Conservation (phyloP, 2,329 filamentous ascomycete genomes). For the Stylonectria norvegica region DNA sequence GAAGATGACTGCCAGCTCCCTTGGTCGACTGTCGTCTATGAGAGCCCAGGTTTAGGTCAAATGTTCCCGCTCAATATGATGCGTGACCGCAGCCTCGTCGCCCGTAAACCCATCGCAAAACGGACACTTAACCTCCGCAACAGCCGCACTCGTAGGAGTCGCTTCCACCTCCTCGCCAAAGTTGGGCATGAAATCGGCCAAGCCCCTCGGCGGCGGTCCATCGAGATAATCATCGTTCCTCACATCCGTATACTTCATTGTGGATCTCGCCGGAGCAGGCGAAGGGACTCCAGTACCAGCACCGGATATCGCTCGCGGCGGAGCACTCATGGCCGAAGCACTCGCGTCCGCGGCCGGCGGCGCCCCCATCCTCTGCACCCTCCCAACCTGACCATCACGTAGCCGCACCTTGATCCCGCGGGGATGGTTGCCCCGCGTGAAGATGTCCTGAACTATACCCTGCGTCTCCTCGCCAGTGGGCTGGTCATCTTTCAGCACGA, state of each 20-base stretch:
- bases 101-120: constrained; percentile 65
- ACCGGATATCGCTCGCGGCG: too few relatives aligned
- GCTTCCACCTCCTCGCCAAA: constrained; percentile 3
- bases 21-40: too few relatives aligned
- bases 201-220: constrained; percentile 37
- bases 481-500: constrained; percentile 74
- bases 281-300: constrained; percentile 2
- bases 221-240: constrained; percentile 35
- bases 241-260: constrained; percentile 33
- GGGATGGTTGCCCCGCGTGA: constrained; percentile 72
- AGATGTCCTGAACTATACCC: constrained; percentile 62
- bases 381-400: constrained; percentile 65
- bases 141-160: background rate
- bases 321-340: too few relatives aligned
- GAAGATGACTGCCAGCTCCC: too few relatives aligned
- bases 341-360: constrained; percentile 7
- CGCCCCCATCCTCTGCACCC: constrained; percentile 62
- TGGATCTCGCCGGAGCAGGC: constrained; percentile 24
- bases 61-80: constrained; percentile 55
- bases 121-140: constrained; percentile 48
- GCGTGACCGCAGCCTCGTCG: constrained; percentile 63
- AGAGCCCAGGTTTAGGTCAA: too few relatives aligned
- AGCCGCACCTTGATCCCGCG: constrained; percentile 77
- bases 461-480: constrained; percentile 67
- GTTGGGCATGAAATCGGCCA: constrained; percentile 48